These are phyloP conservation scores for Ophiostoma sp. DNA, from an alignment of 2,329 filamentous ascomycete species.

Conservation along the genomic window DNA sequence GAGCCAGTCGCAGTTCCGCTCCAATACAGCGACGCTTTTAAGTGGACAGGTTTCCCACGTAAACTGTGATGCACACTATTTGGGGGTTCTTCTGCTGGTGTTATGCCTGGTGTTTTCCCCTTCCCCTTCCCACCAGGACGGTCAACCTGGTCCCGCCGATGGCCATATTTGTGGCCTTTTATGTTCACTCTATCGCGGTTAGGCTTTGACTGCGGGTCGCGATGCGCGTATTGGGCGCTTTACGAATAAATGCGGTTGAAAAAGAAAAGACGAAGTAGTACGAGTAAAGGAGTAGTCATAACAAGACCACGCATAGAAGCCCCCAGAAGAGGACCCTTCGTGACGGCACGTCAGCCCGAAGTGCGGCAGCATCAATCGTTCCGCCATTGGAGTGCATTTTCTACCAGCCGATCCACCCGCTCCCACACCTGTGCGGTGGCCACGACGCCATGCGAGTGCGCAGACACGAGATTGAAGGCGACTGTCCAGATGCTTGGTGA, in stretches of 20 bases:
- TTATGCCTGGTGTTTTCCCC: not conserved
- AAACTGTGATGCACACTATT: too few relatives aligned
- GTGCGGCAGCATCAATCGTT: not conserved
- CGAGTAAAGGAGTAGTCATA: not conserved
- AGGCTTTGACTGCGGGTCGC: not conserved
- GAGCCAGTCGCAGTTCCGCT: not conserved
- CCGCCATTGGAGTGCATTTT: not conserved
- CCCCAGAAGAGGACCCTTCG: not conserved
- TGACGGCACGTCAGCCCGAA: not conserved
- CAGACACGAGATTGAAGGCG: not conserved
- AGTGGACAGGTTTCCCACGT: too few relatives aligned
- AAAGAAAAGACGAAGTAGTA: not conserved
- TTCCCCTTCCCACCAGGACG: not conserved
- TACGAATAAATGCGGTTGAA: too few relatives aligned
- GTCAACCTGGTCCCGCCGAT: not conserved
- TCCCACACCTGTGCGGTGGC: not conserved
- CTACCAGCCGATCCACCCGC: not conserved
- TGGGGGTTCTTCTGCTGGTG: too few relatives aligned
- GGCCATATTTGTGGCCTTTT: not conserved
- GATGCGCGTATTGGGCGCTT: not conserved
- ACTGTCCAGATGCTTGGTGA: not conserved
- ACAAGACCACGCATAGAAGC: not conserved
- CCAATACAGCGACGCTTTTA: too few relatives aligned
- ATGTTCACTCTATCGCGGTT: not conserved
- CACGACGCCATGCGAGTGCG: constrained; percentile 4